Conservation (phyloP, 495 filamentous ascomycete species). For the Penicillium diatomitis region DNA sequence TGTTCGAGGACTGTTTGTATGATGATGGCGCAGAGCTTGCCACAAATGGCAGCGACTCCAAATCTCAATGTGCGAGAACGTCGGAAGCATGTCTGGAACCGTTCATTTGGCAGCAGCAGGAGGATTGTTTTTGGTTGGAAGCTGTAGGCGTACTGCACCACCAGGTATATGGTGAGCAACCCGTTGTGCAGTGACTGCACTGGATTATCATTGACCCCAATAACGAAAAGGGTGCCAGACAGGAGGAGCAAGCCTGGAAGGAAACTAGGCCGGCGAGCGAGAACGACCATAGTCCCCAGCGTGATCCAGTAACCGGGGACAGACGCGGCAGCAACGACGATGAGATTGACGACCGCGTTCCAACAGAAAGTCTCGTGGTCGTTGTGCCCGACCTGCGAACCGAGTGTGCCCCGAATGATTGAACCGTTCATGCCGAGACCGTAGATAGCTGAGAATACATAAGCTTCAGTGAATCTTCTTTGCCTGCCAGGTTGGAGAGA, state of each 20-base stretch:
- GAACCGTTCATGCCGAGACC: constrained; percentile 72
- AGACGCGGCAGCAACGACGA: constrained; percentile 64
- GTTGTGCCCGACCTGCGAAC: constrained; percentile 47
- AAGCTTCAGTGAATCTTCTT: not conserved
- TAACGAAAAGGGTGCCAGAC: constrained; percentile 65
- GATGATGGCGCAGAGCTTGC: constrained; percentile 70
- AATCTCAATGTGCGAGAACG: constrained; percentile 51
- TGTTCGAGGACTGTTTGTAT: constrained; percentile 41
- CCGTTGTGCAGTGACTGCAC: constrained; percentile 34
- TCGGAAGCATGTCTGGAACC: constrained; percentile 85
- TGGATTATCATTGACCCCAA: constrained; percentile 56
- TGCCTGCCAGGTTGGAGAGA: not conserved
- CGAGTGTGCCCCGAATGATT: constrained; percentile 56
- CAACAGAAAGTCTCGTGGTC: constrained; percentile 59
- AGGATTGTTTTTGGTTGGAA: constrained; percentile 81
- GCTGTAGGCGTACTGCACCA: constrained; percentile 87
- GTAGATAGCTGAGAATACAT: constrained; percentile 52
- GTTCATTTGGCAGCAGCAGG: constrained; percentile 84
- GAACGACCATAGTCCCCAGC: constrained; percentile 56
- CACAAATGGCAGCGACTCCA: constrained; percentile 72
- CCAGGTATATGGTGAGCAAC: constrained; percentile 65
- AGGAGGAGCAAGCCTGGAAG: constrained; percentile 65
- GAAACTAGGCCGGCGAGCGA: constrained; percentile 77
- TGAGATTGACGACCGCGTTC: constrained; percentile 64
- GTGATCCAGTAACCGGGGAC: constrained; percentile 75